These are phyloP conservation scores for Colletotrichum melonis DNA, from an alignment of 2,329 filamentous ascomycete genomes.

Conservation along the genomic window DNA sequence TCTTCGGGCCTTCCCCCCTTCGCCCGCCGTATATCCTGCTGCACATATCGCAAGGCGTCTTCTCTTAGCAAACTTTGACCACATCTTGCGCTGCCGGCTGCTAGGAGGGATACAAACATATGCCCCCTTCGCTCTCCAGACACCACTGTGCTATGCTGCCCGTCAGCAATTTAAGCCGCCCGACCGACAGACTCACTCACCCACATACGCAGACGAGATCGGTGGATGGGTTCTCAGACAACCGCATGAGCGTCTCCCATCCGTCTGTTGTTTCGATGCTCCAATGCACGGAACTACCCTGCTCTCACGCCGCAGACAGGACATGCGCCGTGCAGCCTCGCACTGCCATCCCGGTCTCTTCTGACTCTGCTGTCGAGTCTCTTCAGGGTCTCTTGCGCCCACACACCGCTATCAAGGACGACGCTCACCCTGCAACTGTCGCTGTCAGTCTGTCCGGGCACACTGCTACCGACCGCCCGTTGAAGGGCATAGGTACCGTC, in stretches of 20 bases:
- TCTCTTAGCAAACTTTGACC: neutral
- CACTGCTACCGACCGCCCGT: slow-evolving; percentile 1
- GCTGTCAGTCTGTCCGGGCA: slow-evolving; percentile 23
- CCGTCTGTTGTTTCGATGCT: slow-evolving; percentile 27
- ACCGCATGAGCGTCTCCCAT: slow-evolving; percentile 27
- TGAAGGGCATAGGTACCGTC: neutral
- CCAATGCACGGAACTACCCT: slow-evolving; percentile 18
- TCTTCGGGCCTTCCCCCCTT: slow-evolving; percentile 28
- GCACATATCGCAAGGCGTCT: neutral
- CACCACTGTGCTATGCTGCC: neutral
- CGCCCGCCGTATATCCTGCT: neutral
- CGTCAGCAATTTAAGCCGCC: slow-evolving; percentile 16
- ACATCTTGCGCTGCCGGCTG: neutral
- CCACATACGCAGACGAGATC: neutral
- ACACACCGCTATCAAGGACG: neutral
- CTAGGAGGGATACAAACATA: neutral
- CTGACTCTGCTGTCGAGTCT: slow-evolving; percentile 1
- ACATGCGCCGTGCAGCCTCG: neutral
- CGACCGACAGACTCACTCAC: neutral
- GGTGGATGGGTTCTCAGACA: slow-evolving; percentile 23
- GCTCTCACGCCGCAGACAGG: neutral
- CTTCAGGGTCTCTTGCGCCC: slow-evolving; percentile 14
- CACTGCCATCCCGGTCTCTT: slow-evolving; percentile 5
- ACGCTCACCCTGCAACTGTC: neutral
- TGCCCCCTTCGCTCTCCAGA: neutral